A percentile compares a stretch with the other conserved stretches of the same genome.
These are phyloP conservation scores for Albizia julibrissin DNA, from an alignment of 306 rosid species.

Conservation along the genomic window DNA sequence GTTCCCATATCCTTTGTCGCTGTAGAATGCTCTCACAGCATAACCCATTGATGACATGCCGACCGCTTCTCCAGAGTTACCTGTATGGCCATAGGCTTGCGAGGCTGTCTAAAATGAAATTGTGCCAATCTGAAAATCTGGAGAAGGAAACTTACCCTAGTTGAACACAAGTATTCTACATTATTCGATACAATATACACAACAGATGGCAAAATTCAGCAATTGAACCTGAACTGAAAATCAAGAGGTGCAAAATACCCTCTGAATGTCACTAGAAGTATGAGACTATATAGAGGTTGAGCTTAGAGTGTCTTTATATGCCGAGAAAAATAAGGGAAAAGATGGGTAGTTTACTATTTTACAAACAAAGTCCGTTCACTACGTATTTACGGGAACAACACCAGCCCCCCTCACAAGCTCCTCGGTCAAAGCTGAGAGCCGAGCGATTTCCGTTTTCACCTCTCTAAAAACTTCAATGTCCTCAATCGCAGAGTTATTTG, in stretches of 20 bases:
- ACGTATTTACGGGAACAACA: slow-evolving; percentile 37
- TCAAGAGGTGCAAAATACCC: neutral
- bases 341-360: too few species aligned
- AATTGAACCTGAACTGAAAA: neutral
- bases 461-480: slow-evolving; percentile 37
- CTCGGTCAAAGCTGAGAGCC: slow-evolving; percentile 72
- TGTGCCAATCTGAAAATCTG: slow-evolving; percentile 11
- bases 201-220: slow-evolving; percentile 3
- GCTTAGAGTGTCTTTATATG: slow-evolving; percentile 16
- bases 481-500: slow-evolving; percentile 16
- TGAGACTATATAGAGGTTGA: neutral
- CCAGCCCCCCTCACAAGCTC: slow-evolving; percentile 78
- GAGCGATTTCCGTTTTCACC: slow-evolving; percentile 59
- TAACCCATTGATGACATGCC: neutral
- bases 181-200: neutral
- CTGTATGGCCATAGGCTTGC: neutral
- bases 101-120: neutral
- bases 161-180: neutral
- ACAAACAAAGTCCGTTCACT: neutral
- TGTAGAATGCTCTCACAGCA: neutral
- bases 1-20: neutral
- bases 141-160: neutral
- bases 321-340: neutral
- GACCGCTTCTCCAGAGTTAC: neutral
- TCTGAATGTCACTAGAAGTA: neutral